A percentile compares a stretch with the other conserved stretches of the same genome.
Evolutionary conservation across 2,329 filamentous ascomycete species (phyloP).

Genomic region (Capronia coronata): DNA sequence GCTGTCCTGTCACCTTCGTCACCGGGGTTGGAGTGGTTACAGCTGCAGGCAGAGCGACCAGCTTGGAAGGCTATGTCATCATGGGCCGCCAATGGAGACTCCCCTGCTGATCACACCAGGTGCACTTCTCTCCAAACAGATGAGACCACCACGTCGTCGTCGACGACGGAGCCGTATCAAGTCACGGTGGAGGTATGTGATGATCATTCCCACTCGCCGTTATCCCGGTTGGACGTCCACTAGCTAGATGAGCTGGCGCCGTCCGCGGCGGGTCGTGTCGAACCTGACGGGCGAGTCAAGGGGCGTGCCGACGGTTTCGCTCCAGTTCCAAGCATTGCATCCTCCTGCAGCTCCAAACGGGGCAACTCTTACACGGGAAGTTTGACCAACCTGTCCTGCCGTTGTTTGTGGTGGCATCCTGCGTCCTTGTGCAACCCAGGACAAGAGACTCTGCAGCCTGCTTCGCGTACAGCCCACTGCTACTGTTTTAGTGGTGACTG

Average conservation of each 20-base stretch:
- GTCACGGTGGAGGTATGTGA: not conserved
- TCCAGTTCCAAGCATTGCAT: not conserved
- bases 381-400: not conserved
- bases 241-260: slow-evolving; percentile 1
- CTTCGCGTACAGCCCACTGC: not conserved
- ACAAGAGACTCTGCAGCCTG: not conserved
- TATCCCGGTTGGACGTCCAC: not conserved
- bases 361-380: not conserved
- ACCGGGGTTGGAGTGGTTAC: not conserved
- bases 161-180: not conserved
- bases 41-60: not conserved
- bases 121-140: not conserved
- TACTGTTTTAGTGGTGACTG: not conserved
- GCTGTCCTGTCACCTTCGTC: not conserved
- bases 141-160: not conserved
- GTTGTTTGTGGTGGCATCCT: not conserved
- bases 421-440: not conserved
- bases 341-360: slow-evolving; percentile 5
- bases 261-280: slow-evolving; percentile 1
- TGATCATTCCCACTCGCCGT: not conserved
- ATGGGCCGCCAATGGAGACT: not conserved
- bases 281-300: not conserved
- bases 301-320: not conserved
- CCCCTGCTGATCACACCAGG: not conserved
- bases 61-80: slow-evolving; percentile 1